Evolutionary conservation across 495 filamentous ascomycete genomes (phyloP).

Genomic region (Penicillium atrosanguineum): DNA sequence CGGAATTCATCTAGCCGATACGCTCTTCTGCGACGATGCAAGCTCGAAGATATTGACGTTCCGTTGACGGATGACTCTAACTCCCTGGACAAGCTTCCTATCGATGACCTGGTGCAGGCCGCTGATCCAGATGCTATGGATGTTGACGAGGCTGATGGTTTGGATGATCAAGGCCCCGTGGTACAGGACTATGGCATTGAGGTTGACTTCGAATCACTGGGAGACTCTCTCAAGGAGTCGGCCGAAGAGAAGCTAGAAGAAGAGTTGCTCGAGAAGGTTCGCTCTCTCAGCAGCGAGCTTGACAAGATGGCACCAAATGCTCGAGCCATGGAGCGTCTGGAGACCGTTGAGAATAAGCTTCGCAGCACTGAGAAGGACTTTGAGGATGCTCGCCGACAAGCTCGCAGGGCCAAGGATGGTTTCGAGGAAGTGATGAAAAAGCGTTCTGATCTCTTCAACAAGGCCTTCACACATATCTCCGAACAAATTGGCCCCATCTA

Average conservation of each 20-base stretch:
- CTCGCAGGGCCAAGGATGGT: conserved; percentile 72
- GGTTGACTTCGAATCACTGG: conserved; percentile 81
- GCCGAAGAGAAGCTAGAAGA: conserved; percentile 71
- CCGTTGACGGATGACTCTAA: conserved; percentile 74
- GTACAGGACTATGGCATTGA: conserved; percentile 91
- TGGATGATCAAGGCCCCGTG: conserved; percentile 36
- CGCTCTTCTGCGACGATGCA: conserved; percentile 79
- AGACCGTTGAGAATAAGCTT: conserved; percentile 78
- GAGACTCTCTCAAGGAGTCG: conserved; percentile 78
- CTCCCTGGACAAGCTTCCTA: conserved; percentile 76
- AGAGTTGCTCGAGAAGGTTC: conserved; percentile 75
- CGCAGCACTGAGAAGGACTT: conserved; percentile 85
- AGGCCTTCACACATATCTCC: conserved; percentile 90
- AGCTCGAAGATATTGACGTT: conserved; percentile 87
- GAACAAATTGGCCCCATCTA: conserved; percentile 93
- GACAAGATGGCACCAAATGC: conserved; percentile 95
- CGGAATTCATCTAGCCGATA: conserved; percentile 80
- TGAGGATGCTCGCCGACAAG: conserved; percentile 70
- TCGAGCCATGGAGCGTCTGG: conserved; percentile 89
- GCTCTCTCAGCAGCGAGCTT: conserved; percentile 68
- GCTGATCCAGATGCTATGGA: conserved; percentile 80
- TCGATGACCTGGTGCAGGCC: conserved; percentile 75
- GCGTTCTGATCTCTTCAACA: conserved; percentile 89
- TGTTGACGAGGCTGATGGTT: conserved; percentile 63
- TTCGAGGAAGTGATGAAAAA: conserved; percentile 78